Evolutionary conservation across 768 basidiomycete species (phyloP), one percentile per base, ranked within the genome.

Genomic region (Mycena venus): DNA sequence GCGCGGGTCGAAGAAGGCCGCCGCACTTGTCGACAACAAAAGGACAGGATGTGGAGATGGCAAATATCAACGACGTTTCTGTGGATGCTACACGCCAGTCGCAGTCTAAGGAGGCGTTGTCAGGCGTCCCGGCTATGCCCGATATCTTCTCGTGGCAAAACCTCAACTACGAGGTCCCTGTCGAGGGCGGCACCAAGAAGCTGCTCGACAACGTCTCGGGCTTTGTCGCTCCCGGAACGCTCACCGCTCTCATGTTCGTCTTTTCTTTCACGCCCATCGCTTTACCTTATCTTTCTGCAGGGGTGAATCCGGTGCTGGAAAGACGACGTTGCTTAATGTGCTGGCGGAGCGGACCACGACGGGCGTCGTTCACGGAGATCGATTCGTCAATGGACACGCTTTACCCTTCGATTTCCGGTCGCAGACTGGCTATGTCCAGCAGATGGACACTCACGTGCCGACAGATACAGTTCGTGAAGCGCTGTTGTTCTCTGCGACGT

Each of bases 381-480:
- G 84, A 71, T 84, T 90, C 79, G 87, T 94, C 79, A 88, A 93
- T 78, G 87, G 90, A 0, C 88, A 86, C 60, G 65, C 81, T 3
- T 19, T 27, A 17, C 85, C 96, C 7, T 21, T 80, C 0, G 89
- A 93, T 75, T 93, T 92, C 76, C 87, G 89, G 75, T 85, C 92
- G 72, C 92, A 93, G 84, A 93, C 91, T 74, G 95, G 95, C 0
- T 97, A 96, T 79, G 94, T 92, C 69, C 95, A 97, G 78, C 96
- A 98, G 79, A 90, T 90, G 86, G 95, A 96, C 77, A 93, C 91
- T 0, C 96, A 97, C 82, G 86, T 93, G 19, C 88, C 91, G 25
- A 90, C 92, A 6, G 83, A 90, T 1, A 96, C 95, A 11, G 95
- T 97, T 21, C 89, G 94, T 25, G 95, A 97, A 78, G 94, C 95